A percentile compares a stretch with the other conserved stretches of the same genome.
These are phyloP conservation scores for Chrysoporthe puriensis DNA, from an alignment of 2,329 filamentous ascomycete species.

Conservation along the genomic window DNA sequence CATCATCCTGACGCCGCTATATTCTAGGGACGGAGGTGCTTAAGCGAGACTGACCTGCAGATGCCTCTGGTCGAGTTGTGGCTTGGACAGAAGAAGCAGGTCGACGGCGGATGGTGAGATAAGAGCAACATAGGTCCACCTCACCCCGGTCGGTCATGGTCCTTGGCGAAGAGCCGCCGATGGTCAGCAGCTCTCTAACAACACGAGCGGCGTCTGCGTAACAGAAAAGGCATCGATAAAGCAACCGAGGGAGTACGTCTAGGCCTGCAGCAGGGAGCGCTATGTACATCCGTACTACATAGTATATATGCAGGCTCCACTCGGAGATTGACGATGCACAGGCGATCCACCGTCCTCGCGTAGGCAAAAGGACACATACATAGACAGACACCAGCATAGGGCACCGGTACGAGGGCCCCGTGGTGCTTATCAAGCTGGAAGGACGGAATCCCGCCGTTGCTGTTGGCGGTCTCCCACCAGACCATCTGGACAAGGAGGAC, in stretches of 20 bases:
- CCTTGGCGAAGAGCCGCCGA: constrained; percentile 11
- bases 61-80: no score
- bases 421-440: no score
- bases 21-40: neutral
- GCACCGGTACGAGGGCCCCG: no score
- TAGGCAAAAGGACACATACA: neutral
- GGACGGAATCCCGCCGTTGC: no score
- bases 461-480: neutral
- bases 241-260: constrained; percentile 1
- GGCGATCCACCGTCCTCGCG: neutral
- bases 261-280: neutral
- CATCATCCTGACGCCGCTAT: neutral
- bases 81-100: constrained; percentile 19
- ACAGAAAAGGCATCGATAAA: neutral
- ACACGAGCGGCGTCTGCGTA: constrained; percentile 4
- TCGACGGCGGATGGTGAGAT: neutral
- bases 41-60: neutral
- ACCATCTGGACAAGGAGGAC: neutral
- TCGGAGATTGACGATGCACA: constrained; percentile 7
- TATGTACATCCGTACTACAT: neutral
- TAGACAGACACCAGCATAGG: neutral
- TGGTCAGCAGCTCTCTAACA: no score
- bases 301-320: neutral
- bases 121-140: neutral
- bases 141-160: neutral